These are phyloP conservation scores for Fusarium sacchari DNA, from an alignment of 2,329 filamentous ascomycete species.

Conservation along the genomic window DNA sequence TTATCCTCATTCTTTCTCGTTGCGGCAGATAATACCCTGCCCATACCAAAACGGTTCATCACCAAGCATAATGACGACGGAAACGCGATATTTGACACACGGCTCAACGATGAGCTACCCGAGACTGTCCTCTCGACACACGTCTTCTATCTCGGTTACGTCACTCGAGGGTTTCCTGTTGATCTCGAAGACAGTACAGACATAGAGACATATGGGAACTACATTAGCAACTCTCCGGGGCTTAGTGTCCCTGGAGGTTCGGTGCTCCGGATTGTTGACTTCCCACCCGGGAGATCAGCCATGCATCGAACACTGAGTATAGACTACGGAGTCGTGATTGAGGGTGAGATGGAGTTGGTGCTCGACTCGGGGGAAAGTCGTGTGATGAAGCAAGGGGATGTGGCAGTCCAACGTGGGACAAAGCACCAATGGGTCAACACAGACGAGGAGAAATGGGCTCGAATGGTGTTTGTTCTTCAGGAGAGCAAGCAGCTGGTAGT, in stretches of 20 bases:
- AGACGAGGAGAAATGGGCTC: slow-evolving; percentile 55
- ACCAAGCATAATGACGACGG: slow-evolving; percentile 33
- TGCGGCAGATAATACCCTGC: slow-evolving; percentile 25
- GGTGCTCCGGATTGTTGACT: slow-evolving; percentile 60
- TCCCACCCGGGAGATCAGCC: slow-evolving; percentile 49
- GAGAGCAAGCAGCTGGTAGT: slow-evolving; percentile 21
- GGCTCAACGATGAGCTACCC: slow-evolving; percentile 19
- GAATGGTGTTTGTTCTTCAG: slow-evolving; percentile 56
- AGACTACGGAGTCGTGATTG: slow-evolving; percentile 65
- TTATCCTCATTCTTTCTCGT: neutral
- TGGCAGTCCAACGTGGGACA: slow-evolving; percentile 66
- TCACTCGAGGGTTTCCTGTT: slow-evolving; percentile 19
- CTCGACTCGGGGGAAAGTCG: slow-evolving; percentile 60
- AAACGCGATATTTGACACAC: slow-evolving; percentile 34
- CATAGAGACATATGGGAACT: slow-evolving; percentile 23
- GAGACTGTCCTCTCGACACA: slow-evolving; percentile 13
- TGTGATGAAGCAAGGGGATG: slow-evolving; percentile 58
- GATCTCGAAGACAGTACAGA: slow-evolving; percentile 24
- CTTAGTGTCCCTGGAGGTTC: slow-evolving; percentile 50
- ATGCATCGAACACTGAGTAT: slow-evolving; percentile 62
- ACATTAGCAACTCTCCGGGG: slow-evolving; percentile 26
- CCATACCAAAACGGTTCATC: slow-evolving; percentile 32
- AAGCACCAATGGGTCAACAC: slow-evolving; percentile 65
- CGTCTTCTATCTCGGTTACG: slow-evolving; percentile 35
- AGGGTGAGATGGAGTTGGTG: slow-evolving; percentile 63